Base-by-base conservation (phyloP, 306 rosid genomes). In the Prunus kanzakura region DNA sequence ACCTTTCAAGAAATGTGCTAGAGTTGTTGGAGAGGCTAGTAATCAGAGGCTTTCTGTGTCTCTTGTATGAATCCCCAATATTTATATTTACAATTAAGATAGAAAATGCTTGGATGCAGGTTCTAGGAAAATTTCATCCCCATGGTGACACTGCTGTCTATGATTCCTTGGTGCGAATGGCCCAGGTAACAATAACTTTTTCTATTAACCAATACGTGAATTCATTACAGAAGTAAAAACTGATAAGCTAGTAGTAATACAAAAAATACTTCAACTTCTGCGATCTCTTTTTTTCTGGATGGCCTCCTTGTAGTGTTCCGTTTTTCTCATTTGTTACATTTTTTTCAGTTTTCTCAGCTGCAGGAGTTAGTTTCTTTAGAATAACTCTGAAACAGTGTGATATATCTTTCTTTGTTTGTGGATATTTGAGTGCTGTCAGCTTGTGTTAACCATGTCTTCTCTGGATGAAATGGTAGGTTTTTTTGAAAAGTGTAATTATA, bases 11-110 rank as follows among this genome's bases (percentile, higher is more conserved):
- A 95, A 95, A 88, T 90, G 99, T 76, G 99, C 99, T 22, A 90
- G 99, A 88, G 99, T 95, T 74, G 99, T 95, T 83, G 99, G 99
- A 88, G 99, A 95, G 99, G 98, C 90, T 79, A 76, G 74, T 74
- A 47, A 69, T 73, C 27, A 20, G 29, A 27, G 22, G 25, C 78
- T 70, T 35, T 57, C 20, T 19, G 11, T 62, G 50, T 55, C 71
- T 45, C 35, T 75, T 55, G 16, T 12, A 27, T 38, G 29, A 30
- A 64, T 4, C 8, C 14, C 30, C 8, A 12, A 8, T 50, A 20
- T 22, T 3, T 6, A 23, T 58, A 4, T 41, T 19, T 14, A 32
- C 4, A 27, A 6, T 32, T 67, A 66, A 27, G 3, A 3, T 69
- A 27, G 76, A 46, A 73, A 54, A 60, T 73, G 64, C 54, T 84